Evolutionary conservation across 2,329 filamentous ascomycete species (phyloP), one percentile per base, ranked within the genome.

Genomic region (Aspergillus carbonarius): DNA sequence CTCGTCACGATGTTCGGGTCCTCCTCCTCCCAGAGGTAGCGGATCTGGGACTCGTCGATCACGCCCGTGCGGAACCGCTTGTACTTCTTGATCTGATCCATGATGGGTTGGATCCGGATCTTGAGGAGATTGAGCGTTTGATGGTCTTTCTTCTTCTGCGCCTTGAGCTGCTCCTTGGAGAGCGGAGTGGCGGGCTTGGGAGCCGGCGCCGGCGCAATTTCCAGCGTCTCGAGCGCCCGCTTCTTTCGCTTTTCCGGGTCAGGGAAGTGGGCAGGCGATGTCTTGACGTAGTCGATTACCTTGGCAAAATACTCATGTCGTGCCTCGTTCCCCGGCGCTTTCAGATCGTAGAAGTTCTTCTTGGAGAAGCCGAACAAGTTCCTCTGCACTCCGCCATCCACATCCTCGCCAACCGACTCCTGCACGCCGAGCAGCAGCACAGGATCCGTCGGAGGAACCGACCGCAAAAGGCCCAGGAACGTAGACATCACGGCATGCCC

Each of bases 51-150:
- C 53, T 91, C 87, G 1, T 91, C 86, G 60, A 99, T 88, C 42
- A 91, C 85, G 1, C 91, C 88, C 56, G 87, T 86, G 60, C 92
- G 85, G 77, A 98, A 98, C 66, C 92, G 92, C 72, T 89, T 91
- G 78, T 96, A 96, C 72, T 90, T 92, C 74, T 96, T 95, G 71
- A 99, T 91, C 76, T 97, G 92, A 66, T 99, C 93, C 92, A 99
- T 97, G 66, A 98, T 91, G 1, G 91, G 92, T 74, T 97, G 93
- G 55, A 99, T 86, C 54, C 89, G 82, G 39, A 96, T 87, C 79
- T 98, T 99, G 64, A 99, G 80, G 59, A 89, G 80, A 72, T 98
- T 97, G 55, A 98, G 82, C 10, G 88, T 85, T 63, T 93, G 87
- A 50, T 91, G 88, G 70, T 99, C 96, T 62, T 86, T 85, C 75